Percentiles rank a stretch among this genome's conserved stretches.
phyloP scores from a whole-genome alignment of 495 filamentous ascomycete genomes.

The Parmelia sp. region DNA sequence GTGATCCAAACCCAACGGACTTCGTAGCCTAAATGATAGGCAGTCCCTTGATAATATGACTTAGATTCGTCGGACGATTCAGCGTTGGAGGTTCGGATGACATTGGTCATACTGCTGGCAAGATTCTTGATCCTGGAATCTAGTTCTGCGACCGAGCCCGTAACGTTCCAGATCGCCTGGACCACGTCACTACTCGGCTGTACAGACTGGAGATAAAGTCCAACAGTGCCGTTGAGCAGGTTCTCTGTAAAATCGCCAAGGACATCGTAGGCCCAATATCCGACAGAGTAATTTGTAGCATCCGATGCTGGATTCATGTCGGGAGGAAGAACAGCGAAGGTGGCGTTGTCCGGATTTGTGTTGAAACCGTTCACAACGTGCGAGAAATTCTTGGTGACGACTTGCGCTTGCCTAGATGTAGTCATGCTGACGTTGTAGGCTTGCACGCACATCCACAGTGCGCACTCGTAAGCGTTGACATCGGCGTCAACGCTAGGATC shows the following conservation, averaged over 20 bases:
- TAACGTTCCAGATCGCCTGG: constrained; percentile 7
- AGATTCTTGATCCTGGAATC: constrained; percentile 12
- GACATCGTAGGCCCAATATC: too few species aligned
- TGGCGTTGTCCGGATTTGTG: not conserved
- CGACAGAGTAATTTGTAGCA: too few species aligned
- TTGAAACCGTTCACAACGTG: not conserved
- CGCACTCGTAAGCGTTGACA: constrained; percentile 2
- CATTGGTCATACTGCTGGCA: constrained; percentile 10
- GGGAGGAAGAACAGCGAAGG: too few species aligned
- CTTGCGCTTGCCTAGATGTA: constrained; percentile 3
- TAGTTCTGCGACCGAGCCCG: not conserved
- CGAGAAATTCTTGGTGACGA: not conserved
- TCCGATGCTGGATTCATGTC: too few species aligned
- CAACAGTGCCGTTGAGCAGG: not conserved
- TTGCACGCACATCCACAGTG: constrained; percentile 13
- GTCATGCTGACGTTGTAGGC: not conserved
- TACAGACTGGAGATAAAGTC: not conserved
- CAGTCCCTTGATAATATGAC: constrained; percentile 14
- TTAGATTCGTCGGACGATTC: not conserved
- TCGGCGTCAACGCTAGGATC: not conserved
- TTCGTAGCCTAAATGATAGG: constrained; percentile 2
- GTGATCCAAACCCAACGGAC: constrained; percentile 13
- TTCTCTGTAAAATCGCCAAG: too few species aligned
- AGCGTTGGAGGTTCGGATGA: not conserved
- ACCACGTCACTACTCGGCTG: not conserved